phyloP scores from a whole-genome alignment of 495 filamentous ascomycete species.

The Neurospora sp. region DNA sequence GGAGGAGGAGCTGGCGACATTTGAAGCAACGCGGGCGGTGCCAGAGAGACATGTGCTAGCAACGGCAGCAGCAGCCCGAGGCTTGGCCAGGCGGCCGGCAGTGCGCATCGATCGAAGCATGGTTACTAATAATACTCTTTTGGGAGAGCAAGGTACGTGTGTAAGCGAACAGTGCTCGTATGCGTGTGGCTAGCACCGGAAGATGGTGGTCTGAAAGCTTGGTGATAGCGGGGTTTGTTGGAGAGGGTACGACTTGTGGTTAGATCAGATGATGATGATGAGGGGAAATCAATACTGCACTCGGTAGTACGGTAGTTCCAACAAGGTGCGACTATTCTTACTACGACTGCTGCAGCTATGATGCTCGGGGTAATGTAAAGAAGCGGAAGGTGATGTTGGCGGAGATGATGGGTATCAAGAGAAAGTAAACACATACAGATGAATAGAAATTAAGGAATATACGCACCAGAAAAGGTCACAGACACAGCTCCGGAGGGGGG shows the following conservation, averaged over 20 bases:
- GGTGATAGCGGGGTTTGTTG: background rate
- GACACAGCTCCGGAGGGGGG: background rate
- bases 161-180: background rate
- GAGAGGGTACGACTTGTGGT: background rate
- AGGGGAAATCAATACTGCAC: background rate
- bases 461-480: background rate
- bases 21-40: constrained; percentile 7
- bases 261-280: background rate
- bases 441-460: background rate
- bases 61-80: constrained; percentile 30
- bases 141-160: background rate
- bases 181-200: background rate
- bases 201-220: background rate
- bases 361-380: background rate
- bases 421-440: background rate
- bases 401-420: background rate
- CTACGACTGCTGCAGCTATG: background rate
- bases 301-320: background rate
- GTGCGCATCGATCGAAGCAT: constrained; percentile 38
- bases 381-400: background rate
- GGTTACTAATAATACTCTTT: constrained; percentile 5
- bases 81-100: constrained; percentile 27
- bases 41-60: constrained; percentile 27
- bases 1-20: constrained; percentile 12
- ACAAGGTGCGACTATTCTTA: background rate